Conservation (phyloP, 176 grass and related monocot genomes). For the Juncus effusus region DNA sequence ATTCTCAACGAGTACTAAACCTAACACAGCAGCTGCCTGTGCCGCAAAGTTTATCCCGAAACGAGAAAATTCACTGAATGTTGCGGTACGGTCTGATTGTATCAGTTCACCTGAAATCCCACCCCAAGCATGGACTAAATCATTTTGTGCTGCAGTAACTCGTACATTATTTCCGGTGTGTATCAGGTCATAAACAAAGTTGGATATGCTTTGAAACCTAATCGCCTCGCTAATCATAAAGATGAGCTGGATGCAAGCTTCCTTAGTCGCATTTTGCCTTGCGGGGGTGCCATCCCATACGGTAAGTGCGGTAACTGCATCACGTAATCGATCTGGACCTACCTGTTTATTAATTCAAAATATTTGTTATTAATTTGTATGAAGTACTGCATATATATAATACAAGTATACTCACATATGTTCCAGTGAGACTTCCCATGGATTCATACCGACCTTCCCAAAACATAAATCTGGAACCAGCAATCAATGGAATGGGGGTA, state of each 20-base stretch:
- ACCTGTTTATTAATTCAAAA: background rate
- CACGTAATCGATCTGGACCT: background rate
- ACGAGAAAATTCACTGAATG: background rate
- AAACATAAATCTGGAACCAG: background rate
- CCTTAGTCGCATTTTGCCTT: background rate
- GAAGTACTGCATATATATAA: no score
- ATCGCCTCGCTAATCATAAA: slow-evolving; percentile 24
- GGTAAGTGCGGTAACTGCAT: background rate
- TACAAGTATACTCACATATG: no score
- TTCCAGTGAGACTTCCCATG: background rate
- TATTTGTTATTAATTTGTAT: background rate
- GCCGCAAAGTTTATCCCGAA: background rate
- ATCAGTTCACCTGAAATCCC: background rate
- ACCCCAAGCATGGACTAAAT: slow-evolving; percentile 12
- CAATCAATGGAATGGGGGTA: no score
- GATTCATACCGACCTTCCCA: no score
- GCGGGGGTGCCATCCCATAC: background rate
- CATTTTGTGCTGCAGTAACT: background rate
- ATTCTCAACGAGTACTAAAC: slow-evolving; percentile 10
- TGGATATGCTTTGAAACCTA: slow-evolving; percentile 17
- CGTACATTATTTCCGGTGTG: background rate
- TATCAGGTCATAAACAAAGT: slow-evolving; percentile 19
- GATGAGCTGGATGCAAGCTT: background rate
- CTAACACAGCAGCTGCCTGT: background rate
- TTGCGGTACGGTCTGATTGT: slow-evolving; percentile 15